Conservation (phyloP, 192 early-diverging fungal species). For the Backusella circina region DNA sequence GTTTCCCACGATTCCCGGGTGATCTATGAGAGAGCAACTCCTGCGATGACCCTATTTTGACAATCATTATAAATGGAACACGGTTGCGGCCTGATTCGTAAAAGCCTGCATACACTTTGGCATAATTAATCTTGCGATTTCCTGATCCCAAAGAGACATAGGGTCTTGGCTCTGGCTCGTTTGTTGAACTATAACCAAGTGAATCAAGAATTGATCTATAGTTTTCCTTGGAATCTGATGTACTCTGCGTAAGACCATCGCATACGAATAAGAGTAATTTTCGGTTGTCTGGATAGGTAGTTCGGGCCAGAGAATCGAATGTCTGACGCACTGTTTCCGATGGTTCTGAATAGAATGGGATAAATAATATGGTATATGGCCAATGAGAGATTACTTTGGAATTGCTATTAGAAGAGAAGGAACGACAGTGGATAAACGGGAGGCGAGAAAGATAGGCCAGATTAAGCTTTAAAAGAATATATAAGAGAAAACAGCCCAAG, state of each 20-base stretch:
- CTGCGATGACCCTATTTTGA: slow-evolving; percentile 57
- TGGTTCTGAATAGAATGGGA: slow-evolving; percentile 73
- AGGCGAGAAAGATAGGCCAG: slow-evolving; percentile 26
- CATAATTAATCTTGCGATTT: slow-evolving; percentile 58
- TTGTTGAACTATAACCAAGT: slow-evolving; percentile 58
- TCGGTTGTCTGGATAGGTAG: slow-evolving; percentile 63
- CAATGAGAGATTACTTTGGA: background rate
- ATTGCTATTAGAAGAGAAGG: background rate
- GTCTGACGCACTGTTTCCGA: slow-evolving; percentile 57
- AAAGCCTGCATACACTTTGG: slow-evolving; percentile 67
- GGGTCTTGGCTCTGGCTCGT: slow-evolving; percentile 40
- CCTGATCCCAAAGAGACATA: slow-evolving; percentile 52
- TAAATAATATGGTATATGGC: slow-evolving; percentile 45
- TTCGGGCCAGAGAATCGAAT: slow-evolving; percentile 57
- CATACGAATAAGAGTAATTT: slow-evolving; percentile 67
- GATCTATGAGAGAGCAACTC: slow-evolving; percentile 30
- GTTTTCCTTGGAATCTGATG: slow-evolving; percentile 51
- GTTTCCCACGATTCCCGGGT: slow-evolving; percentile 79
- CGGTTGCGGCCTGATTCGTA: slow-evolving; percentile 47
- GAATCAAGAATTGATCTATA: slow-evolving; percentile 63
- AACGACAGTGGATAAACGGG: slow-evolving; percentile 6
- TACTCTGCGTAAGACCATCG: slow-evolving; percentile 61
- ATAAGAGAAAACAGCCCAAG: slow-evolving; percentile 13
- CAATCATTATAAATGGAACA: slow-evolving; percentile 60
- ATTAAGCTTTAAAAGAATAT: slow-evolving; percentile 27